Conservation (phyloP, 345 rosid genomes). For the Populus tremula region DNA sequence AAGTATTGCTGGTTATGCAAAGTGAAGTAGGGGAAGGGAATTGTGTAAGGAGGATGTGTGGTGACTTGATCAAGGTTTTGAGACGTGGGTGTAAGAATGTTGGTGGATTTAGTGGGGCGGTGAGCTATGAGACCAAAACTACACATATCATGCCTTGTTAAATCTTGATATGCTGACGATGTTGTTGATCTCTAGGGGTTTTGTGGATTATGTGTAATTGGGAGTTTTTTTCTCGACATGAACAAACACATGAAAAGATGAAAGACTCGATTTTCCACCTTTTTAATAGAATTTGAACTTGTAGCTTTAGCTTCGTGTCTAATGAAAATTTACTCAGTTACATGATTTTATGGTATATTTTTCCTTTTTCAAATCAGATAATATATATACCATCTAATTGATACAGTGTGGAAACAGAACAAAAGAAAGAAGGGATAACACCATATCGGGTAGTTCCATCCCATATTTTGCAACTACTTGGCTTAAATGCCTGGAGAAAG, state of each 20-base stretch:
- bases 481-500: too few relatives aligned
- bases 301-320: neutral
- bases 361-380: too few relatives aligned
- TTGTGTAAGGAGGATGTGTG: constrained; percentile 12
- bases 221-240: neutral
- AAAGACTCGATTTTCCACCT: neutral
- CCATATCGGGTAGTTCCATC: too few relatives aligned
- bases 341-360: too few relatives aligned
- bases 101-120: neutral
- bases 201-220: neutral
- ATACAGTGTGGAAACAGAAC: too few relatives aligned
- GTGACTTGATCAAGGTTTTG: constrained; percentile 29
- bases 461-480: too few relatives aligned
- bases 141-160: constrained; percentile 50
- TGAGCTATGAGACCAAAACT: constrained; percentile 38
- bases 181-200: neutral
- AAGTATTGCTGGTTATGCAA: constrained; percentile 26
- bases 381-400: too few relatives aligned
- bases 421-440: too few relatives aligned
- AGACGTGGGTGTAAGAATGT: constrained; percentile 16
- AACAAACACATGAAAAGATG: neutral
- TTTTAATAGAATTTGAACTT: neutral
- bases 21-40: constrained; percentile 24
- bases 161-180: neutral
- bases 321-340: neutral